Base-by-base conservation (phyloP, 768 basidiomycete genomes). In the Lenzites betulinus region DNA sequence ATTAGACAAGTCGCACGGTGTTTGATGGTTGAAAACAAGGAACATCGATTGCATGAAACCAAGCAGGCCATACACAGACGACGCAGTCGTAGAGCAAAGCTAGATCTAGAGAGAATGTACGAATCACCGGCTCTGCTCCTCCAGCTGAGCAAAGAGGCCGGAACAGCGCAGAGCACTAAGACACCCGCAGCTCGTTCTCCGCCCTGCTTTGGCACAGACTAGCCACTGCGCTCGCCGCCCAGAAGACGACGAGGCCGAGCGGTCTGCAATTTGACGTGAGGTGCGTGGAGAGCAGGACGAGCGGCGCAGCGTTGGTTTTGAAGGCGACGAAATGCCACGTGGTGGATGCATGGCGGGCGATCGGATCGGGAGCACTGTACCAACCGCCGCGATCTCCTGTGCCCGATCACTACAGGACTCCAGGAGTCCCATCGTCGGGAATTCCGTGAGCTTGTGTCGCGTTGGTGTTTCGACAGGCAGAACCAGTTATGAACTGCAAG, bases 221-320 rank as follows among this genome's bases (percentile, higher is more conserved):
- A 46, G 42, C 65, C 59, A 59, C 26, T n/a, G 52, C 20, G 25
- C 52, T 26, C 53, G 39, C 22, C 38, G 38, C 48, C 35, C 48
- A 48, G 22, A 33, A 18, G 51, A 25, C 46, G 42, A 49, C 51
- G 30, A 44, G 30, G 43, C 11, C 47, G 52, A 41, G 28, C 23
- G 38, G 58, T 30, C 63, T 66, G 65, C 60, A 66, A 66, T 66
- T 66, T 66, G 65, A 66, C 65, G 58, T 62, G 65, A 66, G 63
- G 63, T 64, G 63, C 63, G 63, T 64, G 25, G 48, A 35, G 43
- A 50, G 53, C 38, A n/a, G 30, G 16, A 28, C n/a, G 23, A 3
- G n/a, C 26, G 48, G 26, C 38, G 26, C 15, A 36, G 35, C 25
- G 20, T 12, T 23, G 11, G 1, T 28, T 39, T 43, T 51, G 23